phyloP scores from a whole-genome alignment of 148 eudicot genomes.

The Mesembryanthemum crystallinum region DNA sequence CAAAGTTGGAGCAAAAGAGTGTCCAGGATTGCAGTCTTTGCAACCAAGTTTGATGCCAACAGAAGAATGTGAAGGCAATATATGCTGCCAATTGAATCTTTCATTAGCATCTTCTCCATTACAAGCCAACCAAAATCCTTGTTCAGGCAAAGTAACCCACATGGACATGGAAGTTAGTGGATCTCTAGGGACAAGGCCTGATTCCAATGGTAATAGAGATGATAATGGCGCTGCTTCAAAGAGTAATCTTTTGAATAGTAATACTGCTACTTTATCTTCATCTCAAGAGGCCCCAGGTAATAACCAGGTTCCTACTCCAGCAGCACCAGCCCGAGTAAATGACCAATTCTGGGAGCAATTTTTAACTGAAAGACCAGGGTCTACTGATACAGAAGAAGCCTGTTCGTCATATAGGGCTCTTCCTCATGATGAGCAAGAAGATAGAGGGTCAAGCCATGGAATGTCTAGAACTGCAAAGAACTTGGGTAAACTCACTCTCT shows the following conservation, averaged over 20 bases:
- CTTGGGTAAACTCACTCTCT: slow-evolving; percentile 59
- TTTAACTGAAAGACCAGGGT: slow-evolving; percentile 84
- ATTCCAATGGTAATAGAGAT: slow-evolving; percentile 25
- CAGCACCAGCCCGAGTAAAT: slow-evolving; percentile 56
- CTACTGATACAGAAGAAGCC: slow-evolving; percentile 74
- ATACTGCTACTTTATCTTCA: slow-evolving; percentile 36
- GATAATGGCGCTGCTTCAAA: slow-evolving; percentile 24
- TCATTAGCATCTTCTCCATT: slow-evolving; percentile 67
- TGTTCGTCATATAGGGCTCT: slow-evolving; percentile 50
- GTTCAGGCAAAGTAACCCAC: slow-evolving; percentile 30
- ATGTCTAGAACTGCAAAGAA: slow-evolving; percentile 47
- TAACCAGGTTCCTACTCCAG: slow-evolving; percentile 40
- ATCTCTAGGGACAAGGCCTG: slow-evolving; percentile 28
- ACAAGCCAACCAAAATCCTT: slow-evolving; percentile 40
- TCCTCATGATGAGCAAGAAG: slow-evolving; percentile 47
- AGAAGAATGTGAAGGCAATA: slow-evolving; percentile 57
- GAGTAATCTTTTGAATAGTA: slow-evolving; percentile 21
- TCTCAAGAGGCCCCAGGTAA: slow-evolving; percentile 40
- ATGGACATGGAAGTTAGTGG: slow-evolving; percentile 38
- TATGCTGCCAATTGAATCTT: slow-evolving; percentile 77
- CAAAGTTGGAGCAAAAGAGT: slow-evolving; percentile 41
- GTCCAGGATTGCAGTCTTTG: slow-evolving; percentile 39
- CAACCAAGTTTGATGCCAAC: slow-evolving; percentile 39
- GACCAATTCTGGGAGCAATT: slow-evolving; percentile 97
- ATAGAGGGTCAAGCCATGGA: slow-evolving; percentile 43